Percentiles rank a stretch among this genome's conserved stretches.
These are phyloP conservation scores for Paracoccidioides brasiliensis DNA, from an alignment of 2,329 filamentous ascomycete genomes.

Conservation along the genomic window DNA sequence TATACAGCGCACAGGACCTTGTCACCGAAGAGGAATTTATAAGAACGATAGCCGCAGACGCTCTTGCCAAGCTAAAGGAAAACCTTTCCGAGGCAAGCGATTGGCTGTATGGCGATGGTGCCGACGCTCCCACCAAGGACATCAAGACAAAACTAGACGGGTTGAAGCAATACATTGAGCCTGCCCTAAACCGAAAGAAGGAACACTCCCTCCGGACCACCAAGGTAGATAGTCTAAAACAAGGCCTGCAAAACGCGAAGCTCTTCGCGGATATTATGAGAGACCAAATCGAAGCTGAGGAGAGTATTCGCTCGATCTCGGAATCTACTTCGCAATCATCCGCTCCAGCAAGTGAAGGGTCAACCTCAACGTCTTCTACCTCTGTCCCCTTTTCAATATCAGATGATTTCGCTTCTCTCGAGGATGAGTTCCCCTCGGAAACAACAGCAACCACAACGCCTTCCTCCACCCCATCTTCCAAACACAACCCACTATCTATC, in stretches of 20 bases:
- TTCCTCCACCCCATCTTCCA: conserved; percentile 18
- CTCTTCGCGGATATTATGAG: conserved; percentile 59
- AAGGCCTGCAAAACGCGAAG: conserved; percentile 57
- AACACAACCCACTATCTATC: conserved; percentile 39
- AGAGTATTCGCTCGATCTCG: conserved; percentile 38
- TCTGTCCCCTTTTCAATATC: conserved; percentile 20
- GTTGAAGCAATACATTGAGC: conserved; percentile 63
- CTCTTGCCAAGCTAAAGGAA: conserved; percentile 53
- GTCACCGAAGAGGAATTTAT: conserved; percentile 66
- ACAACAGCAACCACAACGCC: conserved; percentile 22
- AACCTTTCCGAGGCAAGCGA: conserved; percentile 60
- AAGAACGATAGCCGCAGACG: conserved; percentile 53
- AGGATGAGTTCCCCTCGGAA: conserved; percentile 47
- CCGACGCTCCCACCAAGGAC: conserved; percentile 58
- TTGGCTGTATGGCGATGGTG: conserved; percentile 82
- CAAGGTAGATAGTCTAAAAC: conserved; percentile 52
- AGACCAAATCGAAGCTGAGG: conserved; percentile 59
- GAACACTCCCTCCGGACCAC: conserved; percentile 61
- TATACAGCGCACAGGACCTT: conserved; percentile 76
- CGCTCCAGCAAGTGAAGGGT: conserved; percentile 14
- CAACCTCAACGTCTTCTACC: conserved; percentile 26
- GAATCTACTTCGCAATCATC: conserved; percentile 33
- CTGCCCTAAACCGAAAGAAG: conserved; percentile 60
- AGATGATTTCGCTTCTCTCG: conserved; percentile 53
- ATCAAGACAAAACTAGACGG: conserved; percentile 64